Conservation (phyloP, 768 basidiomycete species). For the Epithele typhae region DNA sequence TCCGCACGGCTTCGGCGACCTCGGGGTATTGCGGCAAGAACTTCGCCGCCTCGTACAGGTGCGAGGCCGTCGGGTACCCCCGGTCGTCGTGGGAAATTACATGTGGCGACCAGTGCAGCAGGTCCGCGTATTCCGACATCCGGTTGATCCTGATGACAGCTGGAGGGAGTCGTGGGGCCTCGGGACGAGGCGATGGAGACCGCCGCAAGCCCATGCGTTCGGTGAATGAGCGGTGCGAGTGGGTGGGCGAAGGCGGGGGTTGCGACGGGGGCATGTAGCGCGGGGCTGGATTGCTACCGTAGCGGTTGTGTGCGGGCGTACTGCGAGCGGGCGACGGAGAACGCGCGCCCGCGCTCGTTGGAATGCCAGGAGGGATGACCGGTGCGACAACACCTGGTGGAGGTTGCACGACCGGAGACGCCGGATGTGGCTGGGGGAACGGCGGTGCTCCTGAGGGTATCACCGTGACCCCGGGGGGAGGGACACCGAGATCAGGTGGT, state of each 20-base stretch:
- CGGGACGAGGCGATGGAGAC: neutral
- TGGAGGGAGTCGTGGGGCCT: conserved; percentile 28
- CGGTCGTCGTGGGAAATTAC: conserved; percentile 50
- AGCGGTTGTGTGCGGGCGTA: neutral
- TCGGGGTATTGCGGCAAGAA: conserved; percentile 48
- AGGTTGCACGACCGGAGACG: neutral
- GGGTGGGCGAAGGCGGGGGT: conserved; percentile 5
- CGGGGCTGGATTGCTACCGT: conserved; percentile 1
- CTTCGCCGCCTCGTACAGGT: conserved; percentile 75
- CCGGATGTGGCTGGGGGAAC: neutral
- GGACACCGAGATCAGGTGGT: neutral
- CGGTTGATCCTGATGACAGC: conserved; percentile 28
- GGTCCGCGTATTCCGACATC: conserved; percentile 35
- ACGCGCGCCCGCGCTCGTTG: neutral
- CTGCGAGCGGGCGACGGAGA: neutral
- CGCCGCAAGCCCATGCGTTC: conserved; percentile 10
- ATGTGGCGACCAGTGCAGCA: conserved; percentile 67
- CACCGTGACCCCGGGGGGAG: neutral
- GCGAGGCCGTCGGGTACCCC: conserved; percentile 64
- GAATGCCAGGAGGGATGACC: neutral
- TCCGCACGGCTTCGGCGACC: conserved; percentile 54
- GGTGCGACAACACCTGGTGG: conserved; percentile 7
- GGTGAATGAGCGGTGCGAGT: conserved; percentile 9
- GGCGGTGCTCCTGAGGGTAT: neutral
- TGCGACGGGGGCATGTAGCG: conserved; percentile 1